Base-by-base conservation (phyloP, 1,139 yeast species). In the Protomyces macrosporus region DNA sequence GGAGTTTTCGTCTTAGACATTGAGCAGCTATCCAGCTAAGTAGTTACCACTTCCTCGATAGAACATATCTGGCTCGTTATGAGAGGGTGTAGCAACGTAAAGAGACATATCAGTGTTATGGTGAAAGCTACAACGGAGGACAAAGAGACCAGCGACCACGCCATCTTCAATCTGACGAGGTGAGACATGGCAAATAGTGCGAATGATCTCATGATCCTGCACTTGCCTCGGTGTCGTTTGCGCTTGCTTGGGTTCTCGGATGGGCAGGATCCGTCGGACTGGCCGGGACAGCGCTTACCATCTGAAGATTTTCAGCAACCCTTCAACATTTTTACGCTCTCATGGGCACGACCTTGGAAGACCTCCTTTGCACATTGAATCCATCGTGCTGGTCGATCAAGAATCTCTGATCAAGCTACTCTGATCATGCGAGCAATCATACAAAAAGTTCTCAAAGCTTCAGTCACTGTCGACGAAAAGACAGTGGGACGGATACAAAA, bases 391-490 rank as follows among this genome's bases (percentile, higher is more conserved):
- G 23, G 2, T 23, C 23, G 23, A 23, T 23, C 23, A 23, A 23
- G 23, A 23, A 2, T 23, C 23, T 23, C 23, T 23, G 23, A 23
- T 23, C 23, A 23, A 23, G 23, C 23, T 23, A 2, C 2, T 23
- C 1, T 23, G 2, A n/a, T 5, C n/a, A 58, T 58, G 62, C 53
- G 53, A 32, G 62, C 62, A 5, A 23, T 58, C 45, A 51, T 58
- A 7, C 62, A 58, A 30, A 58, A 58, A 30, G 62, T 58, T 16
- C 10, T 58, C 30, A 45, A 55, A 16, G 37, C 62, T 4, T 51
- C 62, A 2, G 62, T 58, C 10, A 52, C 37, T 12, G 62, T 58
- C 6, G 45, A 52, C 35, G 14, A 34, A n/a, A 34, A 58, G 14
- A 30, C 32, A 10, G 62, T 58, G 9, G 62, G 62, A 1, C 36